Conservation (phyloP, 2,329 filamentous ascomycete genomes). For the Colletotrichum sp. region DNA sequence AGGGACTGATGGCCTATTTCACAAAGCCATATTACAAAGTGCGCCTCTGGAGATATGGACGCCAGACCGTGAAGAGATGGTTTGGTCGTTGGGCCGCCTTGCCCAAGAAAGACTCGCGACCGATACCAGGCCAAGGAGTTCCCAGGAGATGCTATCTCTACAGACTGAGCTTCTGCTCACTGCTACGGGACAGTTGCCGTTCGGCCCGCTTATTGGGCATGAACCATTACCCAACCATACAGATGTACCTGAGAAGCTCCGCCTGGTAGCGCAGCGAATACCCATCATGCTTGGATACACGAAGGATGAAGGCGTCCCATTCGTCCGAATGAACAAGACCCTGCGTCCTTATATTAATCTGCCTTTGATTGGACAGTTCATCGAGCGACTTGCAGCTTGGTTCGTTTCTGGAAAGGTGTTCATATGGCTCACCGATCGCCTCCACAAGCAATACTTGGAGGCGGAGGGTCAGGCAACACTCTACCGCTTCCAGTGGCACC, state of each 20-base stretch:
- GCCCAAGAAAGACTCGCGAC: not conserved
- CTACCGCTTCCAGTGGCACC: slow-evolving; percentile 5
- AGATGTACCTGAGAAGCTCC: not conserved
- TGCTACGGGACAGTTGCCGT: not conserved
- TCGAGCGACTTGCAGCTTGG: not conserved
- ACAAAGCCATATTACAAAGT: slow-evolving; percentile 21
- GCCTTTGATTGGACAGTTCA: not conserved
- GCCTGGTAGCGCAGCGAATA: not conserved
- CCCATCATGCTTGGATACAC: slow-evolving; percentile 1
- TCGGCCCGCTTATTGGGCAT: slow-evolving; percentile 8
- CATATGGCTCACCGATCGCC: not conserved
- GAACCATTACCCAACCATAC: not conserved
- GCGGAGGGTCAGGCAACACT: not conserved
- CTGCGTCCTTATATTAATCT: not conserved
- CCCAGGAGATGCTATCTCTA: not conserved
- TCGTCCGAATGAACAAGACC: not conserved
- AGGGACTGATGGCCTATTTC: slow-evolving; percentile 30
- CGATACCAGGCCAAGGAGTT: not conserved
- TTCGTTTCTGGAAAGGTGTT: not conserved
- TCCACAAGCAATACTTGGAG: not conserved
- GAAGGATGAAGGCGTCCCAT: not conserved
- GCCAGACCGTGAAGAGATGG: slow-evolving; percentile 5
- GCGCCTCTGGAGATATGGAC: slow-evolving; percentile 14
- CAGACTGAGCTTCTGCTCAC: slow-evolving; percentile 2
- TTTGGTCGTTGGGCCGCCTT: not conserved